These are phyloP conservation scores for Peterozyma toletana DNA, from an alignment of 805 yeast genomes.

Conservation along the genomic window DNA sequence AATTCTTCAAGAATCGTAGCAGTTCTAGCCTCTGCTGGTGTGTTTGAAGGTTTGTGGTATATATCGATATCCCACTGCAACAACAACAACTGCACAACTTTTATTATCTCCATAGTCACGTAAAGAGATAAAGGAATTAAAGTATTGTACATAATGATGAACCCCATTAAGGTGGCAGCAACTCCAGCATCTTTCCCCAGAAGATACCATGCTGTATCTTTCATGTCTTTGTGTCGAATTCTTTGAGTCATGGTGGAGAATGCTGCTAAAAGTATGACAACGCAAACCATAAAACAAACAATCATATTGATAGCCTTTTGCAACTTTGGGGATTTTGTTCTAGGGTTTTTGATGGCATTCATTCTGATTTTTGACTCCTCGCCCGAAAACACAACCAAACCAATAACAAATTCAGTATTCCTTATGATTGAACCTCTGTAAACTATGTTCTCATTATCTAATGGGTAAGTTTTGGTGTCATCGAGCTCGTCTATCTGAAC, in stretches of 20 bases:
- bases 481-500: conserved; percentile 27
- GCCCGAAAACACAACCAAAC: conserved; percentile 87
- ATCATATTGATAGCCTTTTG: conserved; percentile 79
- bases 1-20: conserved; percentile 93
- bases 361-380: conserved; percentile 93
- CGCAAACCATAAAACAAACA: conserved; percentile 79
- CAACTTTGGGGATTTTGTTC: conserved; percentile 89
- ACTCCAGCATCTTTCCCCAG: conserved; percentile 67
- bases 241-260: conserved; percentile 80
- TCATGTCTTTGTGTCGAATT: conserved; percentile 33
- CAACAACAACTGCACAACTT: conserved; percentile 74
- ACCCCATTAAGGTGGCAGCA: conserved; percentile 91
- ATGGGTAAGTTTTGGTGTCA: conserved; percentile 38
- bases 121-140: conserved; percentile 90
- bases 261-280: conserved; percentile 67
- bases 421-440: conserved; percentile 88
- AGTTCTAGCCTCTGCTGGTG: conserved; percentile 92
- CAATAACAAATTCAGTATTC: conserved; percentile 70
- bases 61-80: conserved; percentile 90
- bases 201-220: conserved; percentile 65
- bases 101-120: conserved; percentile 94
- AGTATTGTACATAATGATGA: conserved; percentile 94
- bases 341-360: conserved; percentile 86
- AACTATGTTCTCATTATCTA: conserved; percentile 75
- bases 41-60: conserved; percentile 78